These are phyloP conservation scores for Puccinellia tenuiflora DNA, from an alignment of 176 grass and related monocot genomes.

Conservation along the genomic window DNA sequence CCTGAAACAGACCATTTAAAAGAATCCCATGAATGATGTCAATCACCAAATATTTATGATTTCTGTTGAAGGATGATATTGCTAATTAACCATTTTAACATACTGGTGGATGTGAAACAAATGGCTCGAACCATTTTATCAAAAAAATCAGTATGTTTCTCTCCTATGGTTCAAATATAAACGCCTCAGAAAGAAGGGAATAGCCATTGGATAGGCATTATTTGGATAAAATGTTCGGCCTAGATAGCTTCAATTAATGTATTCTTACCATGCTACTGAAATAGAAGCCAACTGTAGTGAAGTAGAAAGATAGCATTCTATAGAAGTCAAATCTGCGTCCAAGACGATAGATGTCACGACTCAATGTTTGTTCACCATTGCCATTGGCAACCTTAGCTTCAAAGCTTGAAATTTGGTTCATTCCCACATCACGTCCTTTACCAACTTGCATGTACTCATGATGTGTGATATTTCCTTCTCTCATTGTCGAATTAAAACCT, in stretches of 20 bases:
- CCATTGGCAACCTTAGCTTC: constrained; percentile 95
- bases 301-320: constrained; percentile 93
- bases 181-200: constrained; percentile 1
- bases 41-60: background rate
- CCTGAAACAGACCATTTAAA: background rate
- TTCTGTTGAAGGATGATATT: background rate
- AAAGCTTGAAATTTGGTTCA: constrained; percentile 98
- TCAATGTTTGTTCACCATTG: constrained; percentile 97
- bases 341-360: constrained; percentile 89
- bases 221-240: background rate
- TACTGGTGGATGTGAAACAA: background rate
- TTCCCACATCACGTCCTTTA: constrained; percentile 92
- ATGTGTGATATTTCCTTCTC: constrained; percentile 84
- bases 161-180: background rate
- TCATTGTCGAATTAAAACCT: constrained; percentile 96
- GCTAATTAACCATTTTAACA: background rate
- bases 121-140: background rate
- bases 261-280: constrained; percentile 97
- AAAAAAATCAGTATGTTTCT: background rate
- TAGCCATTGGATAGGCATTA: background rate
- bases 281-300: constrained; percentile 92
- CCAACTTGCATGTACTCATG: constrained; percentile 99
- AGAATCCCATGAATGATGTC: background rate
- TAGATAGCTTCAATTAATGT: constrained; percentile 10
- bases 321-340: constrained; percentile 97